A percentile compares a stretch with the other conserved stretches of the same genome.
Conservation (phyloP, 768 basidiomycete species). For the Cyathus striatus region DNA sequence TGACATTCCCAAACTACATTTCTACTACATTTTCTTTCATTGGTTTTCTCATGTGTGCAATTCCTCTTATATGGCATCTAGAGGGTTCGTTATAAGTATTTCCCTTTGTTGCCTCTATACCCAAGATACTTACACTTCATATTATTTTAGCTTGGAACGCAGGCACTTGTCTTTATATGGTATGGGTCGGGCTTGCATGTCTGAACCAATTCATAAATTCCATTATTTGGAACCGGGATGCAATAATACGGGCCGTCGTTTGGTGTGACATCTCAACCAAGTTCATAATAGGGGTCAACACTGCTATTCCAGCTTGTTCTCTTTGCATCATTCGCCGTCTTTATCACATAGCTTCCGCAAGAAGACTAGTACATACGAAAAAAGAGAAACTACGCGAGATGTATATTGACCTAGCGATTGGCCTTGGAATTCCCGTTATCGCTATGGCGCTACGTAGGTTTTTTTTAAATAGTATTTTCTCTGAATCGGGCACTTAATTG, state of each 20-base stretch:
- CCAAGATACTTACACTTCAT: constrained; percentile 12
- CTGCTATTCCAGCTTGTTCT: constrained; percentile 48
- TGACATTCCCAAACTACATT: constrained; percentile 40
- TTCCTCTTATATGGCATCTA: constrained; percentile 68
- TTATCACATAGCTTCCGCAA: constrained; percentile 51
- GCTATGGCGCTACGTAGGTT: constrained; percentile 39
- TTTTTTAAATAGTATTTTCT: no score
- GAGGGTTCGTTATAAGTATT: constrained; percentile 41
- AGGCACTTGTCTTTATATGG: constrained; percentile 69
- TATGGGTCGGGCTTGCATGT: constrained; percentile 57
- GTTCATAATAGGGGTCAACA: constrained; percentile 34
- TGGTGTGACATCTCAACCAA: constrained; percentile 56
- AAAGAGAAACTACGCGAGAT: constrained; percentile 47
- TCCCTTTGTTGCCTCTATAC: constrained; percentile 1
- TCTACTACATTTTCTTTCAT: constrained; percentile 49
- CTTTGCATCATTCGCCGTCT: constrained; percentile 60
- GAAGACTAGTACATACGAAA: constrained; percentile 42
- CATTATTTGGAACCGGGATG: constrained; percentile 62
- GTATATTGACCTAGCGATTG: constrained; percentile 45
- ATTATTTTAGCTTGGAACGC: constrained; percentile 39
- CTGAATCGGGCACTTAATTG: no score
- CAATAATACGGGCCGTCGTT: constrained; percentile 45
- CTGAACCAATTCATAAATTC: constrained; percentile 62
- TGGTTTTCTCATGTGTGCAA: constrained; percentile 48
- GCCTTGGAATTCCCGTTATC: constrained; percentile 47